Evolutionary conservation across 1,284 basidiomycete species (phyloP), one percentile per base, ranked within the genome.

Genomic region (Sanguinoderma infundibulare): DNA sequence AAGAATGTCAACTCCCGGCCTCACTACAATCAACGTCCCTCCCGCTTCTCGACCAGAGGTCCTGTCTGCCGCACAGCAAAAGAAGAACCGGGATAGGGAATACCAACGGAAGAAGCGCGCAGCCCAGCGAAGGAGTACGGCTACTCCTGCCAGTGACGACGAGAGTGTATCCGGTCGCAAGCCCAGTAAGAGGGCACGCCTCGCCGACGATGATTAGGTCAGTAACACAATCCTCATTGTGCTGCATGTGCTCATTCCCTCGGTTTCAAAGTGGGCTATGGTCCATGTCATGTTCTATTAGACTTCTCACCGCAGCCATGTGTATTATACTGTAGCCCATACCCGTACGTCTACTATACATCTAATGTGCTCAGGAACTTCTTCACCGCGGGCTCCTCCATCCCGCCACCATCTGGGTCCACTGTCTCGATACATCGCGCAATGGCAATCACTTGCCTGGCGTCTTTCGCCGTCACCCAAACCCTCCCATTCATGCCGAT

Each of bases 401-500:
- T 70, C 15, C 81, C 83, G 4, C 86, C 86, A 55, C 74, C 75
- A 38, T 90, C 89, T 17, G 89, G 84, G 73, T 94, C 91, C 12
- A 83, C 87, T 20, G 83, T 85, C 69, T 92, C 87, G 26, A 94
- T 88, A 72, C 89, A 92, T 51, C 90, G 83, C 53, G 81, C 74
- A 32, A 87, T 79, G 3, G 85, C 84, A 55, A 95, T 89, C 10
- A 84, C 86, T 65, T 91, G 85, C 67, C 83, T 87, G 9, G 81
- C 73, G 40, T 90, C 87, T 67, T 87, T 87, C 14, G 91, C 78
- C 55, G 80, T 89, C 54, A 95, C 73, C 93, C 93, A 95, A 9
- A 94, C 84, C 40, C 90, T 83, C 3, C 94, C 93, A 70, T 95
- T 95, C 74, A 91, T 80, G 2, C 93, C 93, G 3, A 92, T 85